A percentile compares a stretch with the other conserved stretches of the same genome.
Evolutionary conservation across 768 basidiomycete species (phyloP).

Genomic region (Lactifluus piperatus): DNA sequence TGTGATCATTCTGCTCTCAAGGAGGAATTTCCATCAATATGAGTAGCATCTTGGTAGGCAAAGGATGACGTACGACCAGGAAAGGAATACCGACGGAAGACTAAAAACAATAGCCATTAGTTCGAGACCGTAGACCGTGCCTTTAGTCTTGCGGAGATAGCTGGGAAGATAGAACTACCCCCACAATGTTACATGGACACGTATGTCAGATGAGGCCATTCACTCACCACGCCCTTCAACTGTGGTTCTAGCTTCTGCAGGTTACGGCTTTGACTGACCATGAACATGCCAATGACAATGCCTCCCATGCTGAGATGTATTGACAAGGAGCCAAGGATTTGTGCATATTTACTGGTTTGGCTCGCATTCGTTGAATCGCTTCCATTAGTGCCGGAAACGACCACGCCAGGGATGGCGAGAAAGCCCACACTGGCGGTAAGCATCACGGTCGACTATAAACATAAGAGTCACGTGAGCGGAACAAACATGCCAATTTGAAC

Average conservation of each 20-base stretch:
- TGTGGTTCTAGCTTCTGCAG: conserved; percentile 28
- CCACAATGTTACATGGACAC: not conserved
- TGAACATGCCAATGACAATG: conserved; percentile 38
- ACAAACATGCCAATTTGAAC: not conserved
- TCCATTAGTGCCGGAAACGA: not conserved
- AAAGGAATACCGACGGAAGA: conserved; percentile 46
- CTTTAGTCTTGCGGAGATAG: conserved; percentile 20
- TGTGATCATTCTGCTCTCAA: not conserved
- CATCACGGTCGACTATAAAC: conserved; percentile 28
- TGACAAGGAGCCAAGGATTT: conserved; percentile 43
- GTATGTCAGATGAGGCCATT: not conserved
- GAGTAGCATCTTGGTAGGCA: not conserved
- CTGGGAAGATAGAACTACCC: conserved; percentile 23
- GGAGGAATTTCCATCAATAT: not conserved
- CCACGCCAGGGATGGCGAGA: conserved; percentile 28
- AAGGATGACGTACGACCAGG: conserved; percentile 45
- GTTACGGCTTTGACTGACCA: conserved; percentile 35
- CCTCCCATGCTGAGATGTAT: conserved; percentile 39
- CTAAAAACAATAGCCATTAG: conserved; percentile 45
- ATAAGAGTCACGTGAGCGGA: not conserved
- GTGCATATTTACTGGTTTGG: no score
- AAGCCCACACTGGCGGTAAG: conserved; percentile 30
- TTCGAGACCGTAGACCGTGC: conserved; percentile 35
- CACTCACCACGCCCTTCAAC: not conserved
- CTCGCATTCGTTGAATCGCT: not conserved